phyloP scores from a whole-genome alignment of 2,329 filamentous ascomycete genomes.

The Seiridium unicorne region DNA sequence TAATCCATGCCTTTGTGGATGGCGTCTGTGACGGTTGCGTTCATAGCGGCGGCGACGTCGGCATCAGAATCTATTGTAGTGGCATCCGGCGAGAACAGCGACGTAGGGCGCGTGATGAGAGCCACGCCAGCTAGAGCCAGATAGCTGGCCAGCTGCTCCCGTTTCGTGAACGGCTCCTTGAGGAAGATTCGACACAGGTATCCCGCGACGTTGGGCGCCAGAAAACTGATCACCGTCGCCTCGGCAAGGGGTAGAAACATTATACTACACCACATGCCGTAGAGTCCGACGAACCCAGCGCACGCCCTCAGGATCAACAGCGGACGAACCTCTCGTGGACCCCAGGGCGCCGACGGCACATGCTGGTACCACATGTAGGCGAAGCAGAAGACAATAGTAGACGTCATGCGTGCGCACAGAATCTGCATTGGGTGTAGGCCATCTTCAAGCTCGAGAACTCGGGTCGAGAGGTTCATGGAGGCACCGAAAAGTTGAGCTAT shows the following conservation, averaged over 20 bases:
- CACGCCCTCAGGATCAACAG: conserved; percentile 69
- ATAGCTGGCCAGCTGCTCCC: conserved; percentile 73
- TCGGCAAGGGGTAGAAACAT: conserved; percentile 83
- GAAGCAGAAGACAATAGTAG: conserved; percentile 67
- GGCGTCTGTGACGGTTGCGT: conserved; percentile 11
- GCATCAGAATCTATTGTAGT: conserved; percentile 3
- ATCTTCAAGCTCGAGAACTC: conserved; percentile 63
- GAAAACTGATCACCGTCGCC: conserved; percentile 85
- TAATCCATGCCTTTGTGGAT: conserved; percentile 30
- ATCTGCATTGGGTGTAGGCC: conserved; percentile 80
- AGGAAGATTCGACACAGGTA: conserved; percentile 75
- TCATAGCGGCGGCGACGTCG: conserved; percentile 18
- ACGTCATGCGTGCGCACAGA: conserved; percentile 74
- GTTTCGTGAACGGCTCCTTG: conserved; percentile 74
- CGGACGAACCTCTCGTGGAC: conserved; percentile 62
- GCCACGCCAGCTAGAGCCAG: conserved; percentile 78
- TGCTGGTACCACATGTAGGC: conserved; percentile 72
- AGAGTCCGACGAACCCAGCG: conserved; percentile 75
- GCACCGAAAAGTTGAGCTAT: conserved; percentile 78
- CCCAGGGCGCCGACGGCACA: conserved; percentile 69
- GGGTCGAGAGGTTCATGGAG: conserved; percentile 80
- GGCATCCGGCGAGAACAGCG: conserved; percentile 30
- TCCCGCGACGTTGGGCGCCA: conserved; percentile 75
- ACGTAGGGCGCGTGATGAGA: conserved; percentile 72
- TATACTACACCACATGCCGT: conserved; percentile 66